Conservation (phyloP, 2,329 filamentous ascomycete genomes). For the Botrytis fabae region DNA sequence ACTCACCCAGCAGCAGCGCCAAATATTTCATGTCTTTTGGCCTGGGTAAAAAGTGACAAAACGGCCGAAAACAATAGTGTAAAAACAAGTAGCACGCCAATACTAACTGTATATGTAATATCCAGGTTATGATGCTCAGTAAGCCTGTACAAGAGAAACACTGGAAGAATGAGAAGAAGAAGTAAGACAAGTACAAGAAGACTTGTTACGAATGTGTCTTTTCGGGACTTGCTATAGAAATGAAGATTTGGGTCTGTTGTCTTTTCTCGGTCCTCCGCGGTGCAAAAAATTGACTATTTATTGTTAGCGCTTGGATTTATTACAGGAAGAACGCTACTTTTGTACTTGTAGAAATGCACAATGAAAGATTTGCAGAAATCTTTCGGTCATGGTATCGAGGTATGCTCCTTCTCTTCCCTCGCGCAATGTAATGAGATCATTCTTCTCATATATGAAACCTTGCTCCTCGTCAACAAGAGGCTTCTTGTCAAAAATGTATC, state of each 20-base stretch:
- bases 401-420: conserved; percentile 44
- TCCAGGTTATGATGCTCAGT: conserved; percentile 10
- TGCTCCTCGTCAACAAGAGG: conserved; percentile 34
- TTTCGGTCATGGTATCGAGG: conserved; percentile 43
- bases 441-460: conserved; percentile 42
- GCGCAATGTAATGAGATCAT: conserved; percentile 45
- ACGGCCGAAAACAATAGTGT: conserved; percentile 32
- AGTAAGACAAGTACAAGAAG: conserved; percentile 14
- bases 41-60: conserved; percentile 32
- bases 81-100: conserved; percentile 31
- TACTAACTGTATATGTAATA: conserved; percentile 25
- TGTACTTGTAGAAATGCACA: conserved; percentile 19
- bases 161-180: conserved; percentile 23
- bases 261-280: conserved; percentile 3
- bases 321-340: no score
- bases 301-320: neutral
- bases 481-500: conserved; percentile 36
- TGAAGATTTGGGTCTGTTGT: conserved; percentile 10
- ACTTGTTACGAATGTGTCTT: conserved; percentile 17
- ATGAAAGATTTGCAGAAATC: conserved; percentile 29
- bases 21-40: conserved; percentile 36
- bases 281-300: conserved; percentile 26
- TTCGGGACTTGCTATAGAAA: conserved; percentile 22
- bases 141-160: conserved; percentile 29
- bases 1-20: conserved; percentile 36